Evolutionary conservation across 2,329 filamentous ascomycete species (phyloP).

Genomic region (Graphilbum sp.): DNA sequence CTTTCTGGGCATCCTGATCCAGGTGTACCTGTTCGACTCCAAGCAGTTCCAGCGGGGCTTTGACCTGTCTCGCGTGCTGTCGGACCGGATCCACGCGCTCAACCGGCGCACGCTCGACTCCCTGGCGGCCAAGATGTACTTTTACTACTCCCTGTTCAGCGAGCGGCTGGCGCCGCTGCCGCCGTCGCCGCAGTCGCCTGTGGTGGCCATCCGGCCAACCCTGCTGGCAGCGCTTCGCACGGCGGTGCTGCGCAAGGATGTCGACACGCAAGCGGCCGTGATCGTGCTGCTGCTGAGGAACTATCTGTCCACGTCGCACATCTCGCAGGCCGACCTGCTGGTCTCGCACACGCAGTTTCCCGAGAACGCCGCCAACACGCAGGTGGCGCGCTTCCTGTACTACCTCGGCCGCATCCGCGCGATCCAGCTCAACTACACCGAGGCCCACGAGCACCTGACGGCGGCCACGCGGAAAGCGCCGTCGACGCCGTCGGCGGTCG

Average conservation of each 20-base stretch:
- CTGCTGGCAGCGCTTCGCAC: conserved; percentile 81
- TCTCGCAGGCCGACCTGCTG: conserved; percentile 87
- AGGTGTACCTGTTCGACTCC: conserved; percentile 79
- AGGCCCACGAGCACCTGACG: conserved; percentile 86
- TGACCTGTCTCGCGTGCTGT: conserved; percentile 68
- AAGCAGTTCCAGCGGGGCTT: conserved; percentile 68
- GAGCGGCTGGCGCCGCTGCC: conserved; percentile 79
- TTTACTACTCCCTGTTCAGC: conserved; percentile 92
- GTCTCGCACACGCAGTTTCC: conserved; percentile 95
- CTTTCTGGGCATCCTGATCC: conserved; percentile 70
- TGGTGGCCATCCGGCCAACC: conserved; percentile 72
- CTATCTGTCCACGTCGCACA: conserved; percentile 91
- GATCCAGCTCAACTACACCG: conserved; percentile 91
- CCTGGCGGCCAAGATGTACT: conserved; percentile 88
- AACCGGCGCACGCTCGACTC: conserved; percentile 92
- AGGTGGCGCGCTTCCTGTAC: conserved; percentile 93
- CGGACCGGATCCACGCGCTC: conserved; percentile 70
- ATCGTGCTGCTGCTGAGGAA: conserved; percentile 90
- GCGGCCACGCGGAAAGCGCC: conserved; percentile 92
- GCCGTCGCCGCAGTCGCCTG: conserved; percentile 73
- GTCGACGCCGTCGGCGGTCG: conserved; percentile 71
- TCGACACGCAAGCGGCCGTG: conserved; percentile 91
- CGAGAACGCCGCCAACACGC: conserved; percentile 87
- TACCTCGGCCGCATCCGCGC: conserved; percentile 93
- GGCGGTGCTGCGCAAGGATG: conserved; percentile 90